Conservation (phyloP, 345 rosid species). For the Populus pruinosa region DNA sequence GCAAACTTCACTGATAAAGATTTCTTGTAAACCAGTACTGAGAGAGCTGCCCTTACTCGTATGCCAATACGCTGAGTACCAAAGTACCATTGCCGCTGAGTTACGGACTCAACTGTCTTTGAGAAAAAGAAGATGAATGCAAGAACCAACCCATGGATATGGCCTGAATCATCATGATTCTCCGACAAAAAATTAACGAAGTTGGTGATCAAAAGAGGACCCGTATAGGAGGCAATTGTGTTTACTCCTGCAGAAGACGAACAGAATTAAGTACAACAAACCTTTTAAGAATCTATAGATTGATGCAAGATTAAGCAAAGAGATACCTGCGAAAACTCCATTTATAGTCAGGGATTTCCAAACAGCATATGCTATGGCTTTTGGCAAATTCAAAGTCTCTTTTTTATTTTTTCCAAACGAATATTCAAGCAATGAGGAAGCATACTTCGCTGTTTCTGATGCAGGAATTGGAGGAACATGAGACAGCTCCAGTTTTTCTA, state of each 20-base stretch:
- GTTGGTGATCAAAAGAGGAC: constrained; percentile 62
- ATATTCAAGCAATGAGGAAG: constrained; percentile 48
- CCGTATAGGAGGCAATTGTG: constrained; percentile 51
- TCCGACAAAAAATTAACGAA: constrained; percentile 51
- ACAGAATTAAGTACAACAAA: not conserved
- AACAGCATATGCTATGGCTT: constrained; percentile 33
- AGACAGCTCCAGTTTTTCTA: constrained; percentile 39
- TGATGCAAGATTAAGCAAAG: constrained; percentile 28
- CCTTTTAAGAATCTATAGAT: constrained; percentile 39
- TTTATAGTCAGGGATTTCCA: constrained; percentile 50
- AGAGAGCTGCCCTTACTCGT: constrained; percentile 51
- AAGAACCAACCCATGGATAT: constrained; percentile 44
- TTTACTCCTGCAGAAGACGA: constrained; percentile 43
- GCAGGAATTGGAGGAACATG: constrained; percentile 51
- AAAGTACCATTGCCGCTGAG: constrained; percentile 67
- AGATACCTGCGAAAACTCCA: constrained; percentile 61
- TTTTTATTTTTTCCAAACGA: constrained; percentile 38
- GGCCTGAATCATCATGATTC: constrained; percentile 37
- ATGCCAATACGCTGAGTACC: constrained; percentile 64
- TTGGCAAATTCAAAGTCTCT: constrained; percentile 34
- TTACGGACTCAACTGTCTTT: constrained; percentile 58
- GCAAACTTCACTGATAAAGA: constrained; percentile 43
- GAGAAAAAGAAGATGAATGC: constrained; percentile 53
- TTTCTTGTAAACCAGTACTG: constrained; percentile 49
- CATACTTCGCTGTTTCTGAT: constrained; percentile 53